Percentiles rank a stretch among this genome's conserved stretches.
Conservation (phyloP, 495 filamentous ascomycete species). For the Aspergillus sparsus region DNA sequence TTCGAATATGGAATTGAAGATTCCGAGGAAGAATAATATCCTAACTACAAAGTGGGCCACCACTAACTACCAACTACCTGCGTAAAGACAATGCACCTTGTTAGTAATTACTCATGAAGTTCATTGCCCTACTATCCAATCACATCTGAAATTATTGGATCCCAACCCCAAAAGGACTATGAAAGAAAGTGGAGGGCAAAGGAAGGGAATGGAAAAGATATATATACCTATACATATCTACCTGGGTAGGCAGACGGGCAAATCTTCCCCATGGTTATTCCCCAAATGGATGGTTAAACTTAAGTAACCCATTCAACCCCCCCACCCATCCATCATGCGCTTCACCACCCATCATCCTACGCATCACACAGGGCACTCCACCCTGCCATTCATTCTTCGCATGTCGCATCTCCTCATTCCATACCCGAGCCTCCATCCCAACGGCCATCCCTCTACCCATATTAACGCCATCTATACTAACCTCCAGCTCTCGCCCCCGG, state of each 20-base stretch:
- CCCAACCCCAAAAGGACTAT: too few species aligned
- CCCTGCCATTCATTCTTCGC: slow-evolving; percentile 64
- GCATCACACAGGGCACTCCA: slow-evolving; percentile 61
- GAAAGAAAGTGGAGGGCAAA: too few species aligned
- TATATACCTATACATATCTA: not conserved
- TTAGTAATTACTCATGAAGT: too few species aligned
- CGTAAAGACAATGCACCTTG: too few species aligned
- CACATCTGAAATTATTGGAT: too few species aligned
- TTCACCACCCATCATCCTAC: slow-evolving; percentile 54
- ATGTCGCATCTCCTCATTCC: slow-evolving; percentile 72
- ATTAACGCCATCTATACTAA: slow-evolving; percentile 84
- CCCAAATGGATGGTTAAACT: slow-evolving; percentile 98
- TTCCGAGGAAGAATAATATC: too few species aligned
- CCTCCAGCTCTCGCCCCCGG: slow-evolving; percentile 78
- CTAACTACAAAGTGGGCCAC: too few species aligned
- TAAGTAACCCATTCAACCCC: slow-evolving; percentile 88
- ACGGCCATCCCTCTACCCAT: slow-evolving; percentile 66
- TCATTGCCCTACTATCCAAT: too few species aligned
- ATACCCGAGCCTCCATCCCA: slow-evolving; percentile 86
- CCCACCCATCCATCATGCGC: slow-evolving; percentile 92
- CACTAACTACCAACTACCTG: too few species aligned
- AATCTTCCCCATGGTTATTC: slow-evolving; percentile 50
- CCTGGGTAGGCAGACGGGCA: too few species aligned
- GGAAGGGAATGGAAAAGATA: not conserved
- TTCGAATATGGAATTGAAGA: not conserved